Conservation (phyloP, 495 filamentous ascomycete genomes). For the Penicilliopsis zonata region DNA sequence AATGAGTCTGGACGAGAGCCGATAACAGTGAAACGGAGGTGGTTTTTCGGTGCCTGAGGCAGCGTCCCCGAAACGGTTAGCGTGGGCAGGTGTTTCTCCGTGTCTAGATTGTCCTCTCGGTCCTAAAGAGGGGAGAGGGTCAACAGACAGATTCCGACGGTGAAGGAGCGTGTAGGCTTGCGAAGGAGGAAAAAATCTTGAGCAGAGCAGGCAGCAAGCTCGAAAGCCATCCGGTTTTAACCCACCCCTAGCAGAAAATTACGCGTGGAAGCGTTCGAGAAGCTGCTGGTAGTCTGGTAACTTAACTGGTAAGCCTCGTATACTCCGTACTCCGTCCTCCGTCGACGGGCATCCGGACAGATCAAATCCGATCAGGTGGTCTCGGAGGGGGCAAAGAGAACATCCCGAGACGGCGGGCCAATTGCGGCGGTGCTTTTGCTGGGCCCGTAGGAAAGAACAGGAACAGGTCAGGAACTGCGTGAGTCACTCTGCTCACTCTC, state of each 20-base stretch:
- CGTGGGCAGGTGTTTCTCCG: not conserved
- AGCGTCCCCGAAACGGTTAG: not conserved
- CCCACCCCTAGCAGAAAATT: not conserved
- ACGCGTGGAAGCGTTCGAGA: not conserved
- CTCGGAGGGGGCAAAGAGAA: not conserved
- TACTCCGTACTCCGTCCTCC: too few species aligned
- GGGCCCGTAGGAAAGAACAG: slow-evolving; percentile 11
- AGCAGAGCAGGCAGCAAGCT: not conserved
- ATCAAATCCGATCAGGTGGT: slow-evolving; percentile 3
- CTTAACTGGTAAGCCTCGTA: too few species aligned
- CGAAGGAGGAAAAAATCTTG: not conserved
- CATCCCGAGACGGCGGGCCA: slow-evolving; percentile 4
- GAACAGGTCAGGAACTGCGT: too few species aligned
- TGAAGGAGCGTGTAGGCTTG: not conserved
- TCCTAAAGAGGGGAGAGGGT: slow-evolving; percentile 1
- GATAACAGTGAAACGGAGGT: not conserved
- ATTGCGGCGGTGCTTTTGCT: slow-evolving; percentile 5
- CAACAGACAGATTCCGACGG: not conserved
- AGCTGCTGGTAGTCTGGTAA: not conserved
- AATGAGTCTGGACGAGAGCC: not conserved
- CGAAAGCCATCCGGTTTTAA: not conserved
- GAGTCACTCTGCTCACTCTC: too few species aligned
- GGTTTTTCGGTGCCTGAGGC: not conserved
- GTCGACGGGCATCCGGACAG: too few species aligned
- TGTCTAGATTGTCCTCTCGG: not conserved